Evolutionary conservation across 768 basidiomycete species (phyloP).

Genomic region (Suillus ampliporus): DNA sequence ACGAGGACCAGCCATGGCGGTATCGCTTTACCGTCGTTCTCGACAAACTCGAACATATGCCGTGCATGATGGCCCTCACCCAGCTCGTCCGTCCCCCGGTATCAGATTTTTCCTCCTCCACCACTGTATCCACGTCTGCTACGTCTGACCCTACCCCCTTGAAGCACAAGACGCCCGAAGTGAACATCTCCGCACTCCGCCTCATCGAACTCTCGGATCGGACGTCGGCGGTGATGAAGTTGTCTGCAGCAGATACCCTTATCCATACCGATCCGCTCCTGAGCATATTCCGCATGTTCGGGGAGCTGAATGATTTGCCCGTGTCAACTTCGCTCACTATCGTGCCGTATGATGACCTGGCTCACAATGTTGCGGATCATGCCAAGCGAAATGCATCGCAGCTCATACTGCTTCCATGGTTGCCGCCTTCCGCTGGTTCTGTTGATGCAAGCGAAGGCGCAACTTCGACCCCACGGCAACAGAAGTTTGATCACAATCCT

Average conservation of each 20-base stretch:
- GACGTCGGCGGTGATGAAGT: constrained; percentile 67
- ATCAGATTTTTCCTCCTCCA: constrained; percentile 2
- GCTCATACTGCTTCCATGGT: constrained; percentile 86
- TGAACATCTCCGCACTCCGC: constrained; percentile 77
- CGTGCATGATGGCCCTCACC: constrained; percentile 87
- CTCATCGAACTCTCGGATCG: constrained; percentile 83
- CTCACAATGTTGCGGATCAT: constrained; percentile 70
- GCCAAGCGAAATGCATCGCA: constrained; percentile 65
- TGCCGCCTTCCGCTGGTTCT: constrained; percentile 43
- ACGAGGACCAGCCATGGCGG: constrained; percentile 43
- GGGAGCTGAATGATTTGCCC: constrained; percentile 58
- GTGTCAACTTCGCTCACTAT: constrained; percentile 74
- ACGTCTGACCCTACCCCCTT: constrained; percentile 5
- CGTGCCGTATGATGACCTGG: constrained; percentile 77
- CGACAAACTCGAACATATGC: constrained; percentile 88
- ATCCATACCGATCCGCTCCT: constrained; percentile 76
- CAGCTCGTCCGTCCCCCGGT: constrained; percentile 70
- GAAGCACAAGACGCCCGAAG: constrained; percentile 24
- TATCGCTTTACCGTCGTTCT: constrained; percentile 83
- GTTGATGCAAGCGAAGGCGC: constrained; percentile 6
- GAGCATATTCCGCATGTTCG: constrained; percentile 77
- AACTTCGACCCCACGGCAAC: constrained; percentile 18
- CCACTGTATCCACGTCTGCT: constrained; percentile 18
- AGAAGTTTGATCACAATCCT: constrained; percentile 52
- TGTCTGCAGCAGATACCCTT: constrained; percentile 68